These are phyloP conservation scores for Calycina herbarum DNA, from an alignment of 2,329 filamentous ascomycete species.

Conservation along the genomic window DNA sequence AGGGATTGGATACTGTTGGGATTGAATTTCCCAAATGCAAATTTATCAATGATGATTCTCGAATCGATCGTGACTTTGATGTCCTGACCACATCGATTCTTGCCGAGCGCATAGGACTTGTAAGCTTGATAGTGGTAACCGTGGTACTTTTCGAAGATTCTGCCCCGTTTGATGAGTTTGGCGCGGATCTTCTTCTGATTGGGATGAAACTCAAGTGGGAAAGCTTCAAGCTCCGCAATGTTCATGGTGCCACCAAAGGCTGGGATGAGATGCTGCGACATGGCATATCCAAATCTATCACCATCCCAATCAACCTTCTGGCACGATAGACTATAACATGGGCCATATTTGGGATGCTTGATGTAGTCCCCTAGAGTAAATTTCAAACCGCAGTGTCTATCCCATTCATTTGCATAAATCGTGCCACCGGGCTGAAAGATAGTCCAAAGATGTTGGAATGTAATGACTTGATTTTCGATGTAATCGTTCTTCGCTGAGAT, in stretches of 20 bases:
- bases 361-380: slow-evolving; percentile 36
- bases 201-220: slow-evolving; percentile 10
- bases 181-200: slow-evolving; percentile 4
- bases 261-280: not conserved
- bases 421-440: slow-evolving; percentile 50
- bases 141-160: not conserved
- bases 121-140: slow-evolving; percentile 10
- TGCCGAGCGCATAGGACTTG: not conserved
- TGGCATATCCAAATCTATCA: slow-evolving; percentile 43
- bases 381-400: slow-evolving; percentile 41
- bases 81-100: not conserved
- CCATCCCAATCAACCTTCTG: slow-evolving; percentile 49
- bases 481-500: slow-evolving; percentile 53
- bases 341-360: slow-evolving; percentile 35
- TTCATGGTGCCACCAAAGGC: not conserved
- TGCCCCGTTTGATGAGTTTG: not conserved
- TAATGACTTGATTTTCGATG: slow-evolving; percentile 53
- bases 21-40: slow-evolving; percentile 1
- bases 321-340: slow-evolving; percentile 20
- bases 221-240: slow-evolving; percentile 5
- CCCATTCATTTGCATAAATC: slow-evolving; percentile 45
- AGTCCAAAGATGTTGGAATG: slow-evolving; percentile 54
- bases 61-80: not conserved
- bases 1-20: not conserved
- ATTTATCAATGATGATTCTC: slow-evolving; percentile 8